Conservation (phyloP, 2,329 filamentous ascomycete genomes). For the Alternaria conjuncta region DNA sequence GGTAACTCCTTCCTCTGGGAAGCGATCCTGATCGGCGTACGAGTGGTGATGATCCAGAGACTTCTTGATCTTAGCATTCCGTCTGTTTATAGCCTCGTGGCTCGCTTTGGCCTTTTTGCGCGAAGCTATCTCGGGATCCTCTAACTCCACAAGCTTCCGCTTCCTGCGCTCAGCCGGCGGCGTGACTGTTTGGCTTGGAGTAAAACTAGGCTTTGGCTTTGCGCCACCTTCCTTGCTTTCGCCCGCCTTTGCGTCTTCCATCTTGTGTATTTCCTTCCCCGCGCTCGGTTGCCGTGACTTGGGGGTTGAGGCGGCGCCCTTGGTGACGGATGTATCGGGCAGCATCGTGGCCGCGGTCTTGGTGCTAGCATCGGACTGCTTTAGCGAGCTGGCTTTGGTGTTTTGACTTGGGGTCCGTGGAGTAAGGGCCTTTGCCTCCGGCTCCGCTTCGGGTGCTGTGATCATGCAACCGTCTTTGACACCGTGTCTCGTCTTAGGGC, state of each 20-base stretch:
- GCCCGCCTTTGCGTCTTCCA: not conserved
- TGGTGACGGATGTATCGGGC: not conserved
- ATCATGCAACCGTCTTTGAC: not conserved
- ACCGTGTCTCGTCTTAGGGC: not conserved
- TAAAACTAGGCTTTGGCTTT: not conserved
- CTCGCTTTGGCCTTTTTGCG: not conserved
- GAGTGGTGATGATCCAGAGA: not conserved
- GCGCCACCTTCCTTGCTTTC: not conserved
- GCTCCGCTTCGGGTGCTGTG: not conserved
- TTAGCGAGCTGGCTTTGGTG: not conserved
- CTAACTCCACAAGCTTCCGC: not conserved
- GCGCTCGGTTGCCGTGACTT: not conserved
- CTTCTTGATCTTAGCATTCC: not conserved
- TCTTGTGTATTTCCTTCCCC: not conserved
- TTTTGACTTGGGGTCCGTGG: not conserved
- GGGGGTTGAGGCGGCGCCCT: not conserved
- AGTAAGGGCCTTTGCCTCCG: not conserved
- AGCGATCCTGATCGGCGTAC: not conserved
- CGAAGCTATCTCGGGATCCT: not conserved
- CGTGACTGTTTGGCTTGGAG: not conserved
- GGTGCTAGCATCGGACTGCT: not conserved
- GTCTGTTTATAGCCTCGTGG: not conserved
- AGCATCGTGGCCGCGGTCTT: not conserved
- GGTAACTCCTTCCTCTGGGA: not conserved
- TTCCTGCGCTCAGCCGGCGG: not conserved